Percentiles rank a stretch among this genome's conserved stretches.
These are phyloP conservation scores for Bipolaris sorokiniana DNA, from an alignment of 2,329 filamentous ascomycete species.

Conservation along the genomic window DNA sequence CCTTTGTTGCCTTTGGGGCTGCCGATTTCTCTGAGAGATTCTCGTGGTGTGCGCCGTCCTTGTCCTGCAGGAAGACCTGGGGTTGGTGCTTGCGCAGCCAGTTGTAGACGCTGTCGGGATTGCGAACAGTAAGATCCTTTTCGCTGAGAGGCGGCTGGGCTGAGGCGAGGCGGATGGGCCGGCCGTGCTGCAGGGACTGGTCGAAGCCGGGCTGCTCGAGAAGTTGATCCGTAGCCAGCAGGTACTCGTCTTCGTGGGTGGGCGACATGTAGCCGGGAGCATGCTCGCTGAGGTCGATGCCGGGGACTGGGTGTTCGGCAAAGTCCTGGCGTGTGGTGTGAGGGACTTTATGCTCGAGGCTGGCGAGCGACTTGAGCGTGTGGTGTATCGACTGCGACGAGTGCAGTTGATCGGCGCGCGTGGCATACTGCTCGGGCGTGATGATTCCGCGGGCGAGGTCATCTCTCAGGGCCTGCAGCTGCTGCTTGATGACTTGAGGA, in stretches of 20 bases:
- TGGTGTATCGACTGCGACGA: slow-evolving; percentile 31
- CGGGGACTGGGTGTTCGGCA: slow-evolving; percentile 45
- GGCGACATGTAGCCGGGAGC: slow-evolving; percentile 71
- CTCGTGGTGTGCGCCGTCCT: slow-evolving; percentile 52
- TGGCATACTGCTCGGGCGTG: slow-evolving; percentile 40
- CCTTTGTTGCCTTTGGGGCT: slow-evolving; percentile 31
- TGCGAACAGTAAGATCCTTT: slow-evolving; percentile 66
- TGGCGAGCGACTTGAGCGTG: slow-evolving; percentile 42
- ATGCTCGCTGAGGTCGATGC: slow-evolving; percentile 59
- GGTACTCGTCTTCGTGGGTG: slow-evolving; percentile 75
- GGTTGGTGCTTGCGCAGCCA: slow-evolving; percentile 89
- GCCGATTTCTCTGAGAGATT: slow-evolving; percentile 45
- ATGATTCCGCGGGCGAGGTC: slow-evolving; percentile 42
- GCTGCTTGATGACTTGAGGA: slow-evolving; percentile 32
- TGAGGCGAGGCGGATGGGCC: slow-evolving; percentile 50
- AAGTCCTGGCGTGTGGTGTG: slow-evolving; percentile 44
- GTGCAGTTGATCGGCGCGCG: slow-evolving; percentile 37
- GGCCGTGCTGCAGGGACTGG: slow-evolving; percentile 49
- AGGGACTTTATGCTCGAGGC: slow-evolving; percentile 51
- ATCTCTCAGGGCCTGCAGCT: slow-evolving; percentile 43
- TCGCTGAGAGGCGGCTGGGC: slow-evolving; percentile 51
- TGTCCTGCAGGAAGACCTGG: slow-evolving; percentile 82
- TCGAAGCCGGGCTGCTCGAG: slow-evolving; percentile 61
- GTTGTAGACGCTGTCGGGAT: slow-evolving; percentile 92
- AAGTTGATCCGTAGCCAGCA: slow-evolving; percentile 67